Evolutionary conservation across 164 flowering plant genomes (phyloP).

Genomic region (Umbilicus rupestris): DNA sequence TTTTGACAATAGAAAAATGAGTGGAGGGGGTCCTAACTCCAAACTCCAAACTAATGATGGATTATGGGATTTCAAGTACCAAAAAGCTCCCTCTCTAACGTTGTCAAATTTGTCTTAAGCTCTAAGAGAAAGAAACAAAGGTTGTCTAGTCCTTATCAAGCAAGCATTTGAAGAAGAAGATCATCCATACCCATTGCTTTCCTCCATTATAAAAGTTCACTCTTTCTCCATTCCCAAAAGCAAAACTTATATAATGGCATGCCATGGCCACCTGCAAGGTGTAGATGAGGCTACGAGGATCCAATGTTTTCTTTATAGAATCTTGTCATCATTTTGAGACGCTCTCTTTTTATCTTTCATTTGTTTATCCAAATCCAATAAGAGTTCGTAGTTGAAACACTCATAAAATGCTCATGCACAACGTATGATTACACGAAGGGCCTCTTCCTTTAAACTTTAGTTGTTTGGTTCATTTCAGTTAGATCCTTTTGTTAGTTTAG

Average conservation of each 20-base stretch:
- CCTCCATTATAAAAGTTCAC: background rate
- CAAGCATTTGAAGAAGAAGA: background rate
- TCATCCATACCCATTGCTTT: background rate
- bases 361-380: too few species aligned
- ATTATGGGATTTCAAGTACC: background rate
- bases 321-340: background rate
- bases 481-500: too few species aligned
- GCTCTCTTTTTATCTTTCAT: too few species aligned
- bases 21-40: background rate
- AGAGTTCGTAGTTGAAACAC: too few species aligned
- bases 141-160: background rate
- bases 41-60: background rate
- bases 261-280: background rate
- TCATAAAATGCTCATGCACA: too few species aligned
- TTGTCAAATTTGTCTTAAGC: slow-evolving; percentile 3
- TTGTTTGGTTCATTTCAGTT: too few species aligned
- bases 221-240: background rate
- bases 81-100: background rate
- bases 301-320: background rate
- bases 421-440: too few species aligned
- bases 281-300: background rate
- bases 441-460: too few species aligned
- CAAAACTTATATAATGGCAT: background rate
- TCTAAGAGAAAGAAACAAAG: background rate
- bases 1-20: background rate